Base-by-base conservation (phyloP, 2,329 filamentous ascomycete genomes). In the Epichloe sibirici region DNA sequence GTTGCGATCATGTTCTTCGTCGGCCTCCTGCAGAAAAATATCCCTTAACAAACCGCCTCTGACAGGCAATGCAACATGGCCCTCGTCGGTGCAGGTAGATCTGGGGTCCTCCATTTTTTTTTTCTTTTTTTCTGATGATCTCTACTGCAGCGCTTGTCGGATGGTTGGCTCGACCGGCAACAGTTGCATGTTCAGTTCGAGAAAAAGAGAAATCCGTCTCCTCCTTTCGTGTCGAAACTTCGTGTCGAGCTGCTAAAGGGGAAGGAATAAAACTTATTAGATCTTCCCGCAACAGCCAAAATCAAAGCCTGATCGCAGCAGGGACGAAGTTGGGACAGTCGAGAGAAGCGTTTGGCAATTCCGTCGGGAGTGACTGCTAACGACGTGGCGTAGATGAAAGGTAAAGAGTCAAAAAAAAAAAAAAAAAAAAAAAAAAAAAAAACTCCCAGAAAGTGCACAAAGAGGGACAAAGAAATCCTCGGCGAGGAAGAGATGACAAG, bases 1-100 rank as follows among this genome's bases (percentile, higher is more conserved):
- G 39, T 45, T 46, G 15, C 23, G 47, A 5, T 28, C 12, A 23
- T 46, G 46, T 25, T 46, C 34, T 39, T 52, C 42, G 28, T 49
- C 47, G 25, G 46, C 21, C 25, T 60, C 57, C 47, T 37, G 42
- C 48, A 56, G 48, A 51, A 55, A 49, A 43, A 46, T 40, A 40
- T 54, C 49, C 52, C 53, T 42, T 42, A 34, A 17, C 21, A 39
- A 43, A 9, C 42, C 38, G 17, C 50, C 39, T 48, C 53, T 51
- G 12, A 55, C 48, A 13, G 53, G 44, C 6, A 56, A 48, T 8
- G 51, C 31, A 21, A 47, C 38, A 40, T 45, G 53, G 34, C 42
- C 34, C 11, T 56, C 46, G 34, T 45, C 52, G 28, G 52, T 23
- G 46, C 43, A 45, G 11, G 45, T 8, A 45, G 39, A 37, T 23